Conservation (phyloP, 2,329 filamentous ascomycete species). For the Aspergillus sp. region DNA sequence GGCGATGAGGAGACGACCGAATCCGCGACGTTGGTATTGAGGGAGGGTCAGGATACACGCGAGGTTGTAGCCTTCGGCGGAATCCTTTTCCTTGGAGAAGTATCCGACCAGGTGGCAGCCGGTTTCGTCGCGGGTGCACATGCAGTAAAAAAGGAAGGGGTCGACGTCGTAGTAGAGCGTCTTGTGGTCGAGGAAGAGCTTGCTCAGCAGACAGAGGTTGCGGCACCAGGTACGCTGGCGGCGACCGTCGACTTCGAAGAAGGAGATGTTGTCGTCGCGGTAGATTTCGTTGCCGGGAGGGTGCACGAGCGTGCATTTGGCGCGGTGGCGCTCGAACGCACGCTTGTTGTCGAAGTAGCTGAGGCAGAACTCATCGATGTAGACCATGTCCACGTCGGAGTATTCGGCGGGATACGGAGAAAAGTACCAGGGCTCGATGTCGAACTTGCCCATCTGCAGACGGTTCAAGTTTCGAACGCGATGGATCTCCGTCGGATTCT, state of each 20-base stretch:
- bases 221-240: constrained; percentile 99
- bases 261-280: constrained; percentile 82
- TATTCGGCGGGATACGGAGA: constrained; percentile 92
- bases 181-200: constrained; percentile 97
- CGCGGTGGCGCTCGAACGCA: constrained; percentile 79
- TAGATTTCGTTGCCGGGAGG: constrained; percentile 98
- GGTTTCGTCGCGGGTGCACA: constrained; percentile 87
- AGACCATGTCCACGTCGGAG: constrained; percentile 83
- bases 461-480: constrained; percentile 92
- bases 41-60: constrained; percentile 96
- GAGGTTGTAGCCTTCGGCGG: constrained; percentile 93
- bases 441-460: constrained; percentile 88
- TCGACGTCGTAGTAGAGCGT: constrained; percentile 98
- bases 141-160: constrained; percentile 94
- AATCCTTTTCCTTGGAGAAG: constrained; percentile 98
- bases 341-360: constrained; percentile 83
- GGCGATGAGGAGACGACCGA: constrained; percentile 88
- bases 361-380: constrained; percentile 96
- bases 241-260: constrained; percentile 96
- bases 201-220: constrained; percentile 91
- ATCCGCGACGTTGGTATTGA: constrained; percentile 93
- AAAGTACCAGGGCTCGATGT: constrained; percentile 98
- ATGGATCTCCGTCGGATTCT: constrained; percentile 95
- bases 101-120: constrained; percentile 99
- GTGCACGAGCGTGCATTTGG: constrained; percentile 87